These are phyloP conservation scores for Phialemonium atrogriseum DNA, from an alignment of 2,329 filamentous ascomycete genomes.

Conservation along the genomic window DNA sequence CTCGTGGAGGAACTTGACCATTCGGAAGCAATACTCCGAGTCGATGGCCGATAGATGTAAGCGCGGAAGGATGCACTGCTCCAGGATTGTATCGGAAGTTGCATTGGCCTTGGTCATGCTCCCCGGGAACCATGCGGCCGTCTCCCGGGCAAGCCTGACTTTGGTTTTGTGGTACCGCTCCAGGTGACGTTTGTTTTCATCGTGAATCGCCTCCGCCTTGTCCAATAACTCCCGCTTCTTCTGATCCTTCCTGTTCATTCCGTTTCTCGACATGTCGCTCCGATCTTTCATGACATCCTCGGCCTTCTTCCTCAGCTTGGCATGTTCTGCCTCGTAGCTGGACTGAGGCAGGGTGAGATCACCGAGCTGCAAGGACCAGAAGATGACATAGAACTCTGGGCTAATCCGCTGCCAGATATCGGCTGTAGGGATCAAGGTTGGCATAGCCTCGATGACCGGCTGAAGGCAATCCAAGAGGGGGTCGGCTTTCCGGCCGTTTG, in stretches of 20 bases:
- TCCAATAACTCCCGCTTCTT: conserved; percentile 63
- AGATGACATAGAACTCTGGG: conserved; percentile 76
- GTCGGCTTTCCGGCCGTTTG: conserved; percentile 29
- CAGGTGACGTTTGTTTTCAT: conserved; percentile 65
- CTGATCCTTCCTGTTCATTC: conserved; percentile 57
- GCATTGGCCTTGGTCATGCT: conserved; percentile 54
- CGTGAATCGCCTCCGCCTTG: conserved; percentile 59
- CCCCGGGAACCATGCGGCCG: conserved; percentile 67
- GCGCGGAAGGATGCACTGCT: conserved; percentile 88
- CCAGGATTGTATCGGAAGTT: conserved; percentile 70
- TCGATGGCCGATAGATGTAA: conserved; percentile 77
- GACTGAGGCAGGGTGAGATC: conserved; percentile 71
- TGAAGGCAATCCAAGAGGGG: conserved; percentile 64
- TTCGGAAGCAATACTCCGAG: conserved; percentile 78
- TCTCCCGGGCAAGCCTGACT: conserved; percentile 64
- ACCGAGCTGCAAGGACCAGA: conserved; percentile 82
- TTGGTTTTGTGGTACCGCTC: conserved; percentile 59
- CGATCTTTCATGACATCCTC: conserved; percentile 62
- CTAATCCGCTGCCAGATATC: conserved; percentile 64
- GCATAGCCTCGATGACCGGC: conserved; percentile 63
- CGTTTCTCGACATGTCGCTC: conserved; percentile 61
- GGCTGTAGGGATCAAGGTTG: conserved; percentile 44
- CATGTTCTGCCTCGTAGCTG: conserved; percentile 71
- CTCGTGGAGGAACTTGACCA: conserved; percentile 81
- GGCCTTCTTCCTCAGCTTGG: conserved; percentile 58